Evolutionary conservation across 148 eudicot genomes (phyloP), one percentile per base, ranked within the genome.

Genomic region (Silene latifolia): DNA sequence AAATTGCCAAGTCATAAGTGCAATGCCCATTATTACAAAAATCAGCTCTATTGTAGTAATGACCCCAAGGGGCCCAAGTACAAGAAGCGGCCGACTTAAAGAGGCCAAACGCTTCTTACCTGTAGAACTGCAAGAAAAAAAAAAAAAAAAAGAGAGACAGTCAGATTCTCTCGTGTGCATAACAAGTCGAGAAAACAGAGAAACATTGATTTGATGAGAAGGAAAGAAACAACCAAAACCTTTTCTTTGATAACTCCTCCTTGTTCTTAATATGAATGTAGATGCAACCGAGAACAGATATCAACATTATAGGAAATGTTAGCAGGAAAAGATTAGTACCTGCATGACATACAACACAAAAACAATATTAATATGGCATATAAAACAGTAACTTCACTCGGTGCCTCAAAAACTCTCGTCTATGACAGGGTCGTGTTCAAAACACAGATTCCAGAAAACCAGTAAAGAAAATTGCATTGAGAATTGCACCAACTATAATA

Each of bases 301-400:
- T 84, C 44, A 88, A 69, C 82, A 88, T 88, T 14, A 86, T 69
- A 12, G 91, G 91, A 63, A 86, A 88, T 66, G 89, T 71, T 42
- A 88, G 83, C 53, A 88, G 76, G 74, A 86, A 79, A 67, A 88
- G 86, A 79, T 86, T 84, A 32, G 80, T 82, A 73, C 91, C 91
- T 88, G 87, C 72, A 80, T 17, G 39, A 19, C 68, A 42, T 57
- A 48, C 12, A 18, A 24, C 15, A 69, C 24, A 4, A 23, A 17
- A 56, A 42, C 5, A 9, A 20, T 56, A 46, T 25, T 8, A 27
- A 27, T 2, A 27, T n/a, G n/a, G 29, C 2, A 2, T 35, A 35
- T 1, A 35, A 5, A 5, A 4, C 39, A 35, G 4, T 35, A 35
- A 35, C 39, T 1, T 35, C 4, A 35, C 39, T 35, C 39, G 0